These are phyloP conservation scores for Chrysosporium queenslandicum DNA, from an alignment of 2,329 filamentous ascomycete genomes.

Conservation along the genomic window DNA sequence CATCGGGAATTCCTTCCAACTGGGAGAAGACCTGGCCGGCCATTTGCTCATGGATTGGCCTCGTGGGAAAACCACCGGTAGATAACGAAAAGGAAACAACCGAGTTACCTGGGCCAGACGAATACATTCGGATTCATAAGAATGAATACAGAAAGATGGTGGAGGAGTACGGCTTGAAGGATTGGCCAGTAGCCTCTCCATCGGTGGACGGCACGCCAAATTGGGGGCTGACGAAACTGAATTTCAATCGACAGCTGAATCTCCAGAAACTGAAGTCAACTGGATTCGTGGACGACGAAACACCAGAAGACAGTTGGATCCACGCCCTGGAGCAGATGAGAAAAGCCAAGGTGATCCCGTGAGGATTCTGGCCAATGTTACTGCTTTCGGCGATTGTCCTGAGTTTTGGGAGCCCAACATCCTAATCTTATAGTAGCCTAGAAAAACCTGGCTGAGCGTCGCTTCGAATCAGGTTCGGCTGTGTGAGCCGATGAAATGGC, in stretches of 20 bases:
- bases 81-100: slow-evolving; percentile 13
- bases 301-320: slow-evolving; percentile 12
- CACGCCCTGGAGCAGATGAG: slow-evolving; percentile 13
- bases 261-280: slow-evolving; percentile 14
- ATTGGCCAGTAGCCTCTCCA: slow-evolving; percentile 13
- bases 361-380: not conserved
- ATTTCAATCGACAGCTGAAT: slow-evolving; percentile 13
- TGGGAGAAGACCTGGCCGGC: slow-evolving; percentile 15
- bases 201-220: slow-evolving; percentile 16
- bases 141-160: slow-evolving; percentile 13
- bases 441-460: slow-evolving; percentile 4
- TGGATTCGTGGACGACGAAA: slow-evolving; percentile 14
- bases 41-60: slow-evolving; percentile 16
- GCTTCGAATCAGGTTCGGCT: not conserved
- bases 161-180: slow-evolving; percentile 13
- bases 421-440: not conserved
- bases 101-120: slow-evolving; percentile 10
- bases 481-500: not conserved
- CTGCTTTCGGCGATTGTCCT: not conserved
- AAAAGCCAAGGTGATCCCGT: slow-evolving; percentile 14
- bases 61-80: slow-evolving; percentile 12
- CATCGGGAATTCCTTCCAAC: slow-evolving; percentile 10
- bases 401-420: not conserved
- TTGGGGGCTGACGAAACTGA: slow-evolving; percentile 16
- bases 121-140: slow-evolving; percentile 14